phyloP scores from a whole-genome alignment of 2,329 filamentous ascomycete genomes.

The Dothidotthia symphoricarpi region DNA sequence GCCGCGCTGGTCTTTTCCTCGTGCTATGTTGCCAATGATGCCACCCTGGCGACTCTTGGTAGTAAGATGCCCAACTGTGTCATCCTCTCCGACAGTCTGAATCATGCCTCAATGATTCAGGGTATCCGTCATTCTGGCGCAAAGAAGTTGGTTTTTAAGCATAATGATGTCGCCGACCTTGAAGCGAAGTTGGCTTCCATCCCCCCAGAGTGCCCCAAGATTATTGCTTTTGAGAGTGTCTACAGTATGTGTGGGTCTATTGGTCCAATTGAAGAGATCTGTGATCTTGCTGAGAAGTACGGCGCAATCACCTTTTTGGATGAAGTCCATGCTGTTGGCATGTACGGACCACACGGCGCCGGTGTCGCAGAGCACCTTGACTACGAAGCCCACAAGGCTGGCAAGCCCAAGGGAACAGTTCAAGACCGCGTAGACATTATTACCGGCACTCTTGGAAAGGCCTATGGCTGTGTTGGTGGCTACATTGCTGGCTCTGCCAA shows the following conservation, averaged over 20 bases:
- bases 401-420: conserved; percentile 74
- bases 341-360: conserved; percentile 95
- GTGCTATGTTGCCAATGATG: conserved; percentile 98
- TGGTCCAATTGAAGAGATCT: conserved; percentile 92
- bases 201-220: conserved; percentile 83
- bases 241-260: conserved; percentile 99
- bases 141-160: conserved; percentile 97
- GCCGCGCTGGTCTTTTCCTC: conserved; percentile 92
- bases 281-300: conserved; percentile 95
- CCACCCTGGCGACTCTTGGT: conserved; percentile 91
- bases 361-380: conserved; percentile 97
- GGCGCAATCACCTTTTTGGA: conserved; percentile 96
- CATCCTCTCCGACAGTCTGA: conserved; percentile 94
- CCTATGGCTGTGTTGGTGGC: conserved; percentile 94
- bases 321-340: conserved; percentile 97
- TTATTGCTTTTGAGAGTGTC: conserved; percentile 97
- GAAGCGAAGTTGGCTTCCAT: conserved; percentile 89
- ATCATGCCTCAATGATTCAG: conserved; percentile 99
- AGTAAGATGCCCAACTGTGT: conserved; percentile 96
- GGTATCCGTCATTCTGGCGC: conserved; percentile 96
- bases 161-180: conserved; percentile 91
- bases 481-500: conserved; percentile 90
- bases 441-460: conserved; percentile 94
- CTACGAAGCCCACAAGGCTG: conserved; percentile 78
- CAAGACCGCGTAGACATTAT: conserved; percentile 98